These are phyloP conservation scores for Podaxis sp. DNA, from an alignment of 768 basidiomycete species.

Conservation along the genomic window DNA sequence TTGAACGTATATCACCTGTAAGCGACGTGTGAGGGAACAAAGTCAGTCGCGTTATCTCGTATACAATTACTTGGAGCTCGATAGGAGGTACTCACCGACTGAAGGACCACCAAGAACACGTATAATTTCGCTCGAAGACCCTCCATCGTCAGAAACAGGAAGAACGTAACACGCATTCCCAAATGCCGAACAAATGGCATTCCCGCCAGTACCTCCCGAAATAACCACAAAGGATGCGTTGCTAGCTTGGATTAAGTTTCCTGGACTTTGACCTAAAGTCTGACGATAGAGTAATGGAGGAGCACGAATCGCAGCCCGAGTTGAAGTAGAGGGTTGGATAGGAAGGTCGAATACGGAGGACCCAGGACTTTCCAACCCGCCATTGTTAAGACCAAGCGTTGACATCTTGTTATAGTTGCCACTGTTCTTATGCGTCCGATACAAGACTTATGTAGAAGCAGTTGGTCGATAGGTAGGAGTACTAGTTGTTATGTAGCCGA, in stretches of 20 bases:
- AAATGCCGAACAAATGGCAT: slow-evolving; percentile 87
- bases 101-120: slow-evolving; percentile 87
- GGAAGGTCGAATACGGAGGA: slow-evolving; percentile 80
- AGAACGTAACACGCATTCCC: slow-evolving; percentile 76
- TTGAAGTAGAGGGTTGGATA: slow-evolving; percentile 33
- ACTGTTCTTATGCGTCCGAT: neutral
- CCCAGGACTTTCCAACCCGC: slow-evolving; percentile 50
- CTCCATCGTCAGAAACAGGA: slow-evolving; percentile 95
- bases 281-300: slow-evolving; percentile 9
- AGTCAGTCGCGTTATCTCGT: neutral
- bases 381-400: neutral
- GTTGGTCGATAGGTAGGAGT: neutral
- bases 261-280: neutral
- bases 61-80: neutral
- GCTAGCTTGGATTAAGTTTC: neutral
- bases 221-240: slow-evolving; percentile 66
- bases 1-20: slow-evolving; percentile 83
- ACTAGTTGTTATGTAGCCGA: neutral
- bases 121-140: slow-evolving; percentile 93
- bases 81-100: slow-evolving; percentile 50
- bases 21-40: neutral
- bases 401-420: neutral
- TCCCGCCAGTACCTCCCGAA: slow-evolving; percentile 94
- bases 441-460: neutral
- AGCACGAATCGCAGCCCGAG: slow-evolving; percentile 6